Percentiles rank a stretch among this genome's conserved stretches.
These are phyloP conservation scores for Sporothrix pallida DNA, from an alignment of 2,329 filamentous ascomycete genomes.

Conservation along the genomic window DNA sequence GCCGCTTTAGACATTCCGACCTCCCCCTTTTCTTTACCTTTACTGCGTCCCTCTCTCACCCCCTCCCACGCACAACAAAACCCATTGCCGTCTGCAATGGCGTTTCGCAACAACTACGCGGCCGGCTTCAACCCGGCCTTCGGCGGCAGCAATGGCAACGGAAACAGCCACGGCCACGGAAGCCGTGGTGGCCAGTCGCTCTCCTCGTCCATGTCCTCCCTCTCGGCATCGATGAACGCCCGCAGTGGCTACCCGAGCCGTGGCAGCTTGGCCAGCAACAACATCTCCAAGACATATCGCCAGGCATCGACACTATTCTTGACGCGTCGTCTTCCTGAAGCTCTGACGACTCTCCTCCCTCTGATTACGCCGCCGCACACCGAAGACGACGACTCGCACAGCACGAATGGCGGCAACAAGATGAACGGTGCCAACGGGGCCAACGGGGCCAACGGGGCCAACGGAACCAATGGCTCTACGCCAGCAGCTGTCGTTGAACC, in stretches of 20 bases:
- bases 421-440: background rate
- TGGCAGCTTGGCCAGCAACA: conserved; percentile 41
- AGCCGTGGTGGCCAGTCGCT: conserved; percentile 44
- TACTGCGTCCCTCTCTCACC: background rate
- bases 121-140: conserved; percentile 55
- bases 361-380: conserved; percentile 69
- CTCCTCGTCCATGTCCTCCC: conserved; percentile 62
- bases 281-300: conserved; percentile 90
- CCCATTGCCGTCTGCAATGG: conserved; percentile 46
- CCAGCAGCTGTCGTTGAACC: conserved; percentile 55
- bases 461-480: conserved; percentile 39
- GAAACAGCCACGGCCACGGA: conserved; percentile 25
- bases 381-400: conserved; percentile 47
- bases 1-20: background rate
- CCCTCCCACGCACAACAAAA: background rate
- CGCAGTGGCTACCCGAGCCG: conserved; percentile 55
- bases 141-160: conserved; percentile 48
- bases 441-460: background rate
- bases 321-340: conserved; percentile 89
- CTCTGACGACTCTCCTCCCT: conserved; percentile 81
- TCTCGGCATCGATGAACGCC: conserved; percentile 67
- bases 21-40: no score
- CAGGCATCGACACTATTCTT: conserved; percentile 93
- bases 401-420: background rate
- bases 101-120: conserved; percentile 52